Evolutionary conservation across 1,284 basidiomycete genomes (phyloP).

Genomic region (Cystobasidium pallidum): DNA sequence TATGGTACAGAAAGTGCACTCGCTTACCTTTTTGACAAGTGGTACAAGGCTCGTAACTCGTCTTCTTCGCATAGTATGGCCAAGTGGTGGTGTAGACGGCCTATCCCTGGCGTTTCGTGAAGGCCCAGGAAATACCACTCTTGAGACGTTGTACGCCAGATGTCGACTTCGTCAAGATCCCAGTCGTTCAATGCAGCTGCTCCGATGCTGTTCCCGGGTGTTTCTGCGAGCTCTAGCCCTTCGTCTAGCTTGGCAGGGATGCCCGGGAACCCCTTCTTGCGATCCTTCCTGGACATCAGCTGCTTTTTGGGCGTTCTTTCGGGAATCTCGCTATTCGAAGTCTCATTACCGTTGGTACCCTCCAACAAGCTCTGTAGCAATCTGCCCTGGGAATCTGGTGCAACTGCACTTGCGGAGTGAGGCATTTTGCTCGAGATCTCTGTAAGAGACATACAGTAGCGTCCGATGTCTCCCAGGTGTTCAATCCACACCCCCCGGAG

Average conservation of each 20-base stretch:
- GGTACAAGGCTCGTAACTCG: slow-evolving; percentile 85
- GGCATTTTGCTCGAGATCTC: slow-evolving; percentile 42
- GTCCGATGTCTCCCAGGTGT: slow-evolving; percentile 89
- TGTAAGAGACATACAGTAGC: slow-evolving; percentile 91
- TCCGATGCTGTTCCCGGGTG: slow-evolving; percentile 68
- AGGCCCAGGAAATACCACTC: slow-evolving; percentile 92
- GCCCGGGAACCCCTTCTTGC: slow-evolving; percentile 37
- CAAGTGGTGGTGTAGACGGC: slow-evolving; percentile 92
- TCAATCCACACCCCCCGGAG: slow-evolving; percentile 91
- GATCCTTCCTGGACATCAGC: slow-evolving; percentile 19
- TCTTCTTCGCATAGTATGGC: slow-evolving; percentile 79
- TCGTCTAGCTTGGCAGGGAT: slow-evolving; percentile 5
- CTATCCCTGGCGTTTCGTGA: slow-evolving; percentile 83
- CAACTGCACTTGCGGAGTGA: neutral
- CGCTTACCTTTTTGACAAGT: slow-evolving; percentile 88
- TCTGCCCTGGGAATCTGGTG: neutral
- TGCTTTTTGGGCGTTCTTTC: slow-evolving; percentile 1
- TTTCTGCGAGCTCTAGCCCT: slow-evolving; percentile 29
- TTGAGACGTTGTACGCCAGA: slow-evolving; percentile 84
- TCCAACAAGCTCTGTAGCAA: neutral
- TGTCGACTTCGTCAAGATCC: slow-evolving; percentile 88
- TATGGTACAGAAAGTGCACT: neutral
- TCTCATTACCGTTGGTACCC: neutral
- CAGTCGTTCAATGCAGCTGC: slow-evolving; percentile 80
- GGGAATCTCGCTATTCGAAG: neutral